Percentiles rank a stretch among this genome's conserved stretches.
phyloP scores from a whole-genome alignment of 768 basidiomycete species.

The Lentinula detonsa region DNA sequence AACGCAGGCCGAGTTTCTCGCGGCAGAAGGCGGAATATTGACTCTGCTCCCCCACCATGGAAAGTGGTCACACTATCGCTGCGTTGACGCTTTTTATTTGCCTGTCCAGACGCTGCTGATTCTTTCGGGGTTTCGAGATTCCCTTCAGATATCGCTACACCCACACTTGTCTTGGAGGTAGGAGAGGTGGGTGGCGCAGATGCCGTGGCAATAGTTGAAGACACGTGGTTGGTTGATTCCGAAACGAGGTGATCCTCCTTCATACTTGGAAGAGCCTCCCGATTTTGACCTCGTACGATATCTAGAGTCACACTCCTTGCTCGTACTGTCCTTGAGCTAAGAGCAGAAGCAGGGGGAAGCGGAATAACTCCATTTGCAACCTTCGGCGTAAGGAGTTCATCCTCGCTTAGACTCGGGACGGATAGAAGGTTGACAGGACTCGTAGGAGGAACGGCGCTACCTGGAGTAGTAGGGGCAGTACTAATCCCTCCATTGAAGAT shows the following conservation, averaged over 20 bases:
- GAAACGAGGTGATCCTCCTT: background rate
- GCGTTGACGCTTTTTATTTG: slow-evolving; percentile 24
- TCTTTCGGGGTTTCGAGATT: slow-evolving; percentile 9
- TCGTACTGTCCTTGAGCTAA: background rate
- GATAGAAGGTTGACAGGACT: slow-evolving; percentile 7
- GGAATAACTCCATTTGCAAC: slow-evolving; percentile 11
- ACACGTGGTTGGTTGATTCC: background rate
- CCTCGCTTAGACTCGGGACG: slow-evolving; percentile 6
- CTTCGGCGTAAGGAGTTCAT: slow-evolving; percentile 30
- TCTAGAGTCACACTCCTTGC: slow-evolving; percentile 2
- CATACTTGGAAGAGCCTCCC: background rate
- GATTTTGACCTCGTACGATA: background rate
- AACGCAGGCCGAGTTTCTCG: slow-evolving; percentile 87
- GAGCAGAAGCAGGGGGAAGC: background rate
- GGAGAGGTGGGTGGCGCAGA: background rate
- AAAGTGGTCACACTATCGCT: slow-evolving; percentile 57
- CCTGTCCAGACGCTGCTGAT: slow-evolving; percentile 17
- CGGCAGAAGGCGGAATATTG: slow-evolving; percentile 93
- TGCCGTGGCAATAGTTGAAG: background rate
- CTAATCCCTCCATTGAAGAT: background rate
- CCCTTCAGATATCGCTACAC: background rate
- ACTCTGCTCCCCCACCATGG: slow-evolving; percentile 76
- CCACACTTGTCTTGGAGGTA: background rate
- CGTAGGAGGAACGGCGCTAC: slow-evolving; percentile 8
- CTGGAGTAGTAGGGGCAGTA: background rate